phyloP scores from a whole-genome alignment of 192 early-diverging fungal species.

The Phycomyces blakesleeanus region DNA sequence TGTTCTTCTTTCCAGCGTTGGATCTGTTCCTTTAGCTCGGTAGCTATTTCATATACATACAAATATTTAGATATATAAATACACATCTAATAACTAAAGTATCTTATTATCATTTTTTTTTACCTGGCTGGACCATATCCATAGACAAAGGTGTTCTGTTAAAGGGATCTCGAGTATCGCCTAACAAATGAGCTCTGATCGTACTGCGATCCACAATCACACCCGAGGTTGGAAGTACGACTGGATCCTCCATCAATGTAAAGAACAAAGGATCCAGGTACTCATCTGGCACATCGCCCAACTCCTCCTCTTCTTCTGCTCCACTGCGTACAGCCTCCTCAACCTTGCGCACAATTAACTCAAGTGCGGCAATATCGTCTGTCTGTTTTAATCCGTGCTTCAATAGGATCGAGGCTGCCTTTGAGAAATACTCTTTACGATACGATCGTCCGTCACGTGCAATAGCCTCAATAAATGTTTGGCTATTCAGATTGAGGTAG shows the following conservation, averaged over 20 bases:
- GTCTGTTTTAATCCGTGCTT: constrained; percentile 60
- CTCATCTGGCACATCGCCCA: constrained; percentile 82
- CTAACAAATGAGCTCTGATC: constrained; percentile 84
- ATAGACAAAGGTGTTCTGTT: constrained; percentile 86
- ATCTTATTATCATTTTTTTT: not conserved
- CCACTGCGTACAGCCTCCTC: constrained; percentile 63
- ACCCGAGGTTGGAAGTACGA: constrained; percentile 80
- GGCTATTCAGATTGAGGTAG: constrained; percentile 70
- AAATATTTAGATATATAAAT: too few relatives aligned
- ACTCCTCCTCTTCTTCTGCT: constrained; percentile 70
- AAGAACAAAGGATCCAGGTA: constrained; percentile 87
- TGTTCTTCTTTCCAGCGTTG: constrained; percentile 24
- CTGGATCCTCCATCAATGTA: constrained; percentile 92
- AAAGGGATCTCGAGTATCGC: constrained; percentile 89
- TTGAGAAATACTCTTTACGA: constrained; percentile 67
- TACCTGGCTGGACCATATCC: constrained; percentile 83
- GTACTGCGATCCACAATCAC: constrained; percentile 82
- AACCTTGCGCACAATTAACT: constrained; percentile 67
- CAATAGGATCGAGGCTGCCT: constrained; percentile 68
- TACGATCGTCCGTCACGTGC: constrained; percentile 86
- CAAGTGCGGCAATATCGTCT: constrained; percentile 60
- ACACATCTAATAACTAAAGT: too few relatives aligned
- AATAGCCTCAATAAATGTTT: constrained; percentile 74
- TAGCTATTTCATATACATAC: not conserved
- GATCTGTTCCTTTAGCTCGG: constrained; percentile 24